A percentile compares a stretch with the other conserved stretches of the same genome.
Conservation (phyloP, 1,284 basidiomycete species). For the Singerocomus rubriflavus region DNA sequence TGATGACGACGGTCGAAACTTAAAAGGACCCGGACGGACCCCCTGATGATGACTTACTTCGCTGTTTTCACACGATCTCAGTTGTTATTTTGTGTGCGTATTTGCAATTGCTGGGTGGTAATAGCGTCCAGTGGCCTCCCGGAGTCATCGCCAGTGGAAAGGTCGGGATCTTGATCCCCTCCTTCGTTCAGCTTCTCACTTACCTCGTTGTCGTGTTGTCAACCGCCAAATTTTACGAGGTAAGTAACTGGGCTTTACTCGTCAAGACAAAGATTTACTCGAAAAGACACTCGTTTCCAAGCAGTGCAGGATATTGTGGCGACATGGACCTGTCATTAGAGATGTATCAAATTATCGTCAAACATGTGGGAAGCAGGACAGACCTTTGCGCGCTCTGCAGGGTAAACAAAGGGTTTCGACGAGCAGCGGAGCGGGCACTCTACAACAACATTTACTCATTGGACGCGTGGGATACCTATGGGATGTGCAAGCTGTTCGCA, state of each 20-base stretch:
- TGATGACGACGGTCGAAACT: constrained; percentile 1
- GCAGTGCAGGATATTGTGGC: constrained; percentile 14
- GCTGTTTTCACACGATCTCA: constrained; percentile 1
- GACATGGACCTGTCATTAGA: constrained; percentile 58
- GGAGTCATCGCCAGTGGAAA: background rate
- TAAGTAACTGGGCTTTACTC: constrained; percentile 6
- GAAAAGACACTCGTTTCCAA: constrained; percentile 1
- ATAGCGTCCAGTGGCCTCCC: background rate
- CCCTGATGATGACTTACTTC: background rate
- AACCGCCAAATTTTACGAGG: constrained; percentile 3
- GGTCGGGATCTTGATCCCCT: background rate
- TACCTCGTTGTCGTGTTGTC: background rate
- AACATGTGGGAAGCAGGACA: constrained; percentile 45
- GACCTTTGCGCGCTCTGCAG: constrained; percentile 55
- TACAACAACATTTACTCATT: constrained; percentile 56
- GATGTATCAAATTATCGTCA: constrained; percentile 53
- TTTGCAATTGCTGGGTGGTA: background rate
- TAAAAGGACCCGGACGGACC: constrained; percentile 17
- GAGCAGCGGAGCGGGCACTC: constrained; percentile 52
- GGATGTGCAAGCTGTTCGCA: constrained; percentile 47
- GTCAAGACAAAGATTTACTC: background rate
- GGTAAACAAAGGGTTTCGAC: constrained; percentile 53
- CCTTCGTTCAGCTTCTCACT: background rate
- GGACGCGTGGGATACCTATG: constrained; percentile 36
- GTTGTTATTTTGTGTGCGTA: background rate